Base-by-base conservation (phyloP, 2,329 filamentous ascomycete genomes). In the Aspergillus latus region DNA sequence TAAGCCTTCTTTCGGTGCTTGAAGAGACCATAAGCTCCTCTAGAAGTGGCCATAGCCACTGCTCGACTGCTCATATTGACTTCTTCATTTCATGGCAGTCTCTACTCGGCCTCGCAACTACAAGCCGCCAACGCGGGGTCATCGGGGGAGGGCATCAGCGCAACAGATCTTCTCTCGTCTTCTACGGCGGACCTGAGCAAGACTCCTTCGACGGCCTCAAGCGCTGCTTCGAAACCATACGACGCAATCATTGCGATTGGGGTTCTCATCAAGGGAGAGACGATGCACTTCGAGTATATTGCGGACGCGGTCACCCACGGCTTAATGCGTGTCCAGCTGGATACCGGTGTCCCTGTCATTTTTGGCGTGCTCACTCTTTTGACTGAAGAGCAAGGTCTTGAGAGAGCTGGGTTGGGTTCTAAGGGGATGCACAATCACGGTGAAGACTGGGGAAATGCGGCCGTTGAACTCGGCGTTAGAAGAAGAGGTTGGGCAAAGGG, bases 231-330 rank as follows among this genome's bases (percentile, higher is more conserved):
- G 16, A 69, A 72, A 49, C 85, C 91, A 16, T 97, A 97, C 68
- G 93, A 97, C 71, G 94, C 94, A 60, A 86, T 99, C 62, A 92
- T 99, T 64, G 92, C 94, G 52, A 89, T 99, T 64, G 94, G 94
- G 54, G 92, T 96, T 55, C 84, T 99, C 59, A 97, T 99, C 79
- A 99, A 99, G 80, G 94, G 94, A 73, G 90, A 96, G 77, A 97
- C 94, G 5, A 97, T 97, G 92, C 94, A 99, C 78, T 99, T 99
- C 70, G 94, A 99, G 78, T 97, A 99, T 78, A 99, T 99, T 67
- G 84, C 92, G 42, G 94, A 97, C 62, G 85, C 90, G 40, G 92
- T 95, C 5, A 91, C 87, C 56, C 90, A 96, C 60, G 94, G 91
- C 5, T 82, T 99, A 59, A 99, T 99, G 94, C 87, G 90, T 62